phyloP scores from a whole-genome alignment of 306 rosid species.

The Vigna nakashimae region DNA sequence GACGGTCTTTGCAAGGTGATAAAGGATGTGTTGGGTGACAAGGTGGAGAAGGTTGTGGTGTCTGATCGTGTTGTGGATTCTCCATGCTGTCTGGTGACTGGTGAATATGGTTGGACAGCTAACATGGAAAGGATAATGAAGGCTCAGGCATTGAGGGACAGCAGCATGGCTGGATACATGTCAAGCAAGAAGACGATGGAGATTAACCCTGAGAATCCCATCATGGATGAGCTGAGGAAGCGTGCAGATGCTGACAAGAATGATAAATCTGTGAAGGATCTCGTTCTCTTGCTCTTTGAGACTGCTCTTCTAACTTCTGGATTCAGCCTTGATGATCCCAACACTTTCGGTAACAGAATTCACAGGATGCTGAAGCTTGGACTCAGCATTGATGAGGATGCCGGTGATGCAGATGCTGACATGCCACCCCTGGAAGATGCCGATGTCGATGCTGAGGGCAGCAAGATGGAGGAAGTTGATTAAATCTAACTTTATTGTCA shows the following conservation, averaged over 20 bases:
- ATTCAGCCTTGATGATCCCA: constrained; percentile 96
- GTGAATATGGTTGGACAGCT: constrained; percentile 96
- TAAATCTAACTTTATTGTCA: constrained; percentile 37
- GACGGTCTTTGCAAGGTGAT: constrained; percentile 88
- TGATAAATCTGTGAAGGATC: constrained; percentile 94
- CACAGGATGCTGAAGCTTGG: constrained; percentile 98
- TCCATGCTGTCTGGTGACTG: constrained; percentile 95
- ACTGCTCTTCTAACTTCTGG: constrained; percentile 92
- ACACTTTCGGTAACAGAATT: constrained; percentile 95
- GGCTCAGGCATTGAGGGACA: constrained; percentile 93
- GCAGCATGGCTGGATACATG: constrained; percentile 95
- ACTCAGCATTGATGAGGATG: constrained; percentile 89
- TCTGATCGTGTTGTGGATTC: constrained; percentile 94
- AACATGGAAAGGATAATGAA: constrained; percentile 98
- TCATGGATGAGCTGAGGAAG: constrained; percentile 95
- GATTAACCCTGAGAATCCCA: constrained; percentile 90
- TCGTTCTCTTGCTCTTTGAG: constrained; percentile 87
- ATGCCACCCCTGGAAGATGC: constrained; percentile 93
- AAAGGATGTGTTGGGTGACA: constrained; percentile 93
- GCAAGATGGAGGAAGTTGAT: constrained; percentile 99
- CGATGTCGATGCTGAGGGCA: constrained; percentile 83
- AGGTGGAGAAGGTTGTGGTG: constrained; percentile 87
- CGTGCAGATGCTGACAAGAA: constrained; percentile 87
- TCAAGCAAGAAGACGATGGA: constrained; percentile 98
- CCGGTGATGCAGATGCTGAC: constrained; percentile 63